A percentile compares a stretch with the other conserved stretches of the same genome.
Conservation (phyloP, 2,329 filamentous ascomycete genomes). For the Chaetomium strumarium region DNA sequence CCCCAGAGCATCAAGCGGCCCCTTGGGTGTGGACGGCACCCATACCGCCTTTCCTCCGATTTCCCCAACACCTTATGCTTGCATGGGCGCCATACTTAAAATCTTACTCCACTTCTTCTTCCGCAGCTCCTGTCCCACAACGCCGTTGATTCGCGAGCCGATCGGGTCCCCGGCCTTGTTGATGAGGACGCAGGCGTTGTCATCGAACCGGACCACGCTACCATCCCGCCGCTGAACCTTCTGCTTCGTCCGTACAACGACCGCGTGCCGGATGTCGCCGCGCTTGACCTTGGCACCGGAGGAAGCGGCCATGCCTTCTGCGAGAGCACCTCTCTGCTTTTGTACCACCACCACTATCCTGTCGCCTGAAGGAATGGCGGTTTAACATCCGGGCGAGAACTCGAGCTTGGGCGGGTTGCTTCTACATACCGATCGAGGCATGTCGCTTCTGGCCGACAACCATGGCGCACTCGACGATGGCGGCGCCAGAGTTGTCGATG, state of each 20-base stretch:
- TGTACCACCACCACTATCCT: conserved; percentile 96
- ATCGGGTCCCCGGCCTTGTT: conserved; percentile 97
- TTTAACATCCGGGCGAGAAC: not conserved
- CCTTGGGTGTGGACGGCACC: too few species aligned
- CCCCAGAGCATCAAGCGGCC: too few species aligned
- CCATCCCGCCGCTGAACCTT: conserved; percentile 83
- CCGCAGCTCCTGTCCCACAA: conserved; percentile 84
- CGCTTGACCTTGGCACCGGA: conserved; percentile 85
- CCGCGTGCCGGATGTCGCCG: conserved; percentile 92
- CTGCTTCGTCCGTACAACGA: conserved; percentile 88
- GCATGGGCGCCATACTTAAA: conserved; percentile 79
- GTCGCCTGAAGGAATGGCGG: conserved; percentile 59
- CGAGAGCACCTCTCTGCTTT: conserved; percentile 79
- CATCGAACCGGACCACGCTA: conserved; percentile 86
- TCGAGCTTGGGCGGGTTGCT: not conserved
- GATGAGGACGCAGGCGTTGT: conserved; percentile 95
- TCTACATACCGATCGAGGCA: conserved; percentile 73
- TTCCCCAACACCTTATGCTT: conserved; percentile 30
- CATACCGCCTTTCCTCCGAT: too few species aligned
- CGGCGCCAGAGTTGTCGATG: conserved; percentile 99
- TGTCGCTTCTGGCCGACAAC: conserved; percentile 85
- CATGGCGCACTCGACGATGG: conserved; percentile 92
- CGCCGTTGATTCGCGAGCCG: conserved; percentile 82
- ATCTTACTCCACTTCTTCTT: conserved; percentile 98
- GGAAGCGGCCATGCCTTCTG: conserved; percentile 65